Percentiles rank a stretch among this genome's conserved stretches.
These are phyloP conservation scores for Phytophthora ohioensis DNA, from an alignment of 352 stramenopile genomes.

Conservation along the genomic window DNA sequence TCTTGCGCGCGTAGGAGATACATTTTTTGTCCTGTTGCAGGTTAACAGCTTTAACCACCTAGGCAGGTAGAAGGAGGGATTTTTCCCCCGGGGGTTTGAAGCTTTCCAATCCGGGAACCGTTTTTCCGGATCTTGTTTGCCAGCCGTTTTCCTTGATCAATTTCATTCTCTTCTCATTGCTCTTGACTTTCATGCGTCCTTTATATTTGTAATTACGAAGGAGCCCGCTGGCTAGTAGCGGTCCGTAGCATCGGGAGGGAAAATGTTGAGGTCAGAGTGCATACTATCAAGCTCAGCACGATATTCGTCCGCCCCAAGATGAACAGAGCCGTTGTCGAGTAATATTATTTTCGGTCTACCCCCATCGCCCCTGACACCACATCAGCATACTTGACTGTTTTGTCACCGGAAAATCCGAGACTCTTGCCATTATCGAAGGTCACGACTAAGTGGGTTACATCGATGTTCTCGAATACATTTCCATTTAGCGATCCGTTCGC, in stretches of 20 bases:
- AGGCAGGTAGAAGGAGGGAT: constrained; percentile 7
- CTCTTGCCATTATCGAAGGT: constrained; percentile 7
- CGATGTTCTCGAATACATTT: constrained; percentile 8
- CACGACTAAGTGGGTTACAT: constrained; percentile 2
- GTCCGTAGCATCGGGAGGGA: background rate
- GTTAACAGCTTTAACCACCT: constrained; percentile 5
- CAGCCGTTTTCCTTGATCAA: constrained; percentile 10
- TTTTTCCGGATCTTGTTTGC: constrained; percentile 17
- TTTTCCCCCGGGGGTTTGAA: constrained; percentile 7
- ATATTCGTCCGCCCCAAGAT: background rate
- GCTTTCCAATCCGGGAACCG: constrained; percentile 5
- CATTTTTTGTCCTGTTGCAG: constrained; percentile 9
- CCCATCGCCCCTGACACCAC: background rate
- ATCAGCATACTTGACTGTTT: constrained; percentile 9
- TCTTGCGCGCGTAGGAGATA: constrained; percentile 8
- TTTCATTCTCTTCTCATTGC: constrained; percentile 20
- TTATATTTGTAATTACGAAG: constrained; percentile 11
- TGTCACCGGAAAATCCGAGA: background rate
- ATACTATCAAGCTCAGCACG: background rate
- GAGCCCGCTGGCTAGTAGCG: constrained; percentile 2
- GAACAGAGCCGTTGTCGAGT: constrained; percentile 9
- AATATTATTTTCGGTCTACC: constrained; percentile 7
- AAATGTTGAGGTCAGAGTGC: background rate
- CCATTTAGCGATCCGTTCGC: background rate
- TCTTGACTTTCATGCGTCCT: constrained; percentile 8